Evolutionary conservation across 2,329 filamentous ascomycete genomes (phyloP).

Genomic region (Thelonectria olida): DNA sequence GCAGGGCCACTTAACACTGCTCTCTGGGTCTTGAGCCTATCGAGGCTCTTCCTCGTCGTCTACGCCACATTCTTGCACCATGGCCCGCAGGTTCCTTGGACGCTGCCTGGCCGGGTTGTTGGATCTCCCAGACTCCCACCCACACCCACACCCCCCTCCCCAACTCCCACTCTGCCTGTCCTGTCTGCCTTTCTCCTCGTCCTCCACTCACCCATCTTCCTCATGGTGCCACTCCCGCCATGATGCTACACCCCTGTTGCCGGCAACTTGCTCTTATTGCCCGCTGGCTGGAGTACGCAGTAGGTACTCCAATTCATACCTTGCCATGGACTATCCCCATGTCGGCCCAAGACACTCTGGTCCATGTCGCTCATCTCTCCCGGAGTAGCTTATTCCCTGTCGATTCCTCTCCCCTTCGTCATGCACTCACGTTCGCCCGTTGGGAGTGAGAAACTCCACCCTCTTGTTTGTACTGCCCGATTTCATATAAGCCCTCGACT

Average conservation of each 20-base stretch:
- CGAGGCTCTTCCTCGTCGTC: slow-evolving; percentile 43
- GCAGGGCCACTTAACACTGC: slow-evolving; percentile 34
- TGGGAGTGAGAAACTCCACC: slow-evolving; percentile 33
- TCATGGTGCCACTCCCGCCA: slow-evolving; percentile 42
- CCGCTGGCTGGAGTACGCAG: slow-evolving; percentile 31
- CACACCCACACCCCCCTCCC: slow-evolving; percentile 27
- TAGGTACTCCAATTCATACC: slow-evolving; percentile 37
- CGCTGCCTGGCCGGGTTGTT: slow-evolving; percentile 29
- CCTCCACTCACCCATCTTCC: slow-evolving; percentile 29
- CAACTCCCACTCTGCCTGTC: background rate
- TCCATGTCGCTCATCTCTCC: slow-evolving; percentile 40
- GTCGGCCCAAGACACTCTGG: slow-evolving; percentile 18
- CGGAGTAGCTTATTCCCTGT: slow-evolving; percentile 38
- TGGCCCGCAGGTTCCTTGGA: slow-evolving; percentile 38
- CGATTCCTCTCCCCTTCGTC: slow-evolving; percentile 40
- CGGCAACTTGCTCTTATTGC: slow-evolving; percentile 36
- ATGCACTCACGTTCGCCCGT: slow-evolving; percentile 37
- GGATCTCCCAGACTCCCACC: slow-evolving; percentile 27
- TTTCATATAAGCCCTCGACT: slow-evolving; percentile 44
- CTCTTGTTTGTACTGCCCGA: slow-evolving; percentile 36
- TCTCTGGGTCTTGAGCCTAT: slow-evolving; percentile 38
- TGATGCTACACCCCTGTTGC: slow-evolving; percentile 33
- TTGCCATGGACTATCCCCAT: slow-evolving; percentile 38
- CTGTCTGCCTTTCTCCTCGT: slow-evolving; percentile 20
- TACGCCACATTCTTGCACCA: slow-evolving; percentile 42